phyloP scores from a whole-genome alignment of 2,329 filamentous ascomycete genomes.

The Botryotinia globosa region DNA sequence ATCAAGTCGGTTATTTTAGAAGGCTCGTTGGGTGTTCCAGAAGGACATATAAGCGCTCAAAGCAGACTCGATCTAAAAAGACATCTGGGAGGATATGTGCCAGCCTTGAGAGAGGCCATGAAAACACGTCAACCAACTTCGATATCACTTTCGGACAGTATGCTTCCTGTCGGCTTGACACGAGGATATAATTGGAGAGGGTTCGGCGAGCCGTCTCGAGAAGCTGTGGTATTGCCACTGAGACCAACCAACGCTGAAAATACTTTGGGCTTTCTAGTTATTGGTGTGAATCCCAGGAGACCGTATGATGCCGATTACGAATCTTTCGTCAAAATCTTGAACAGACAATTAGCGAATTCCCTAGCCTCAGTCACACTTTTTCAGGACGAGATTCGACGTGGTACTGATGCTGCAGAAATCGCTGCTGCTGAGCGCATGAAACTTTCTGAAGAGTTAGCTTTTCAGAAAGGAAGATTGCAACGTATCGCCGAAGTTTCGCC shows the following conservation, averaged over 20 bases:
- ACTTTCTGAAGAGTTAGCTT: conserved; percentile 33
- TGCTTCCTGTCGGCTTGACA: conserved; percentile 61
- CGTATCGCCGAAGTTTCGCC: conserved; percentile 81
- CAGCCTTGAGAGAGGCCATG: conserved; percentile 73
- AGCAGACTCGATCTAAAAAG: conserved; percentile 63
- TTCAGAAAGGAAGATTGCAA: conserved; percentile 32
- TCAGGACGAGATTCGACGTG: conserved; percentile 74
- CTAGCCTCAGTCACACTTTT: conserved; percentile 78
- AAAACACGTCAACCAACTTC: conserved; percentile 64
- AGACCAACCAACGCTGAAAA: conserved; percentile 64
- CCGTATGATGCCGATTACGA: conserved; percentile 77
- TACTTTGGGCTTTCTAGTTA: conserved; percentile 47
- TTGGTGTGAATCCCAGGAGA: conserved; percentile 65
- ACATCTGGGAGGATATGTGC: conserved; percentile 70
- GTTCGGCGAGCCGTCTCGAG: conserved; percentile 65
- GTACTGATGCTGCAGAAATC: conserved; percentile 67
- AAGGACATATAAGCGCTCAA: conserved; percentile 59
- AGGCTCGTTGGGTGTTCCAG: conserved; percentile 65
- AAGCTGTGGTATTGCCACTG: conserved; percentile 74
- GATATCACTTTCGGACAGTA: conserved; percentile 61
- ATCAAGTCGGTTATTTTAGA: conserved; percentile 67
- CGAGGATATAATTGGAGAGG: conserved; percentile 68
- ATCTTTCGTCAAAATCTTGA: conserved; percentile 70
- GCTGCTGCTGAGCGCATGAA: conserved; percentile 60
- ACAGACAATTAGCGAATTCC: conserved; percentile 72